Conservation (phyloP, 257 asterid genomes). For the Jacaranda mimosifolia region DNA sequence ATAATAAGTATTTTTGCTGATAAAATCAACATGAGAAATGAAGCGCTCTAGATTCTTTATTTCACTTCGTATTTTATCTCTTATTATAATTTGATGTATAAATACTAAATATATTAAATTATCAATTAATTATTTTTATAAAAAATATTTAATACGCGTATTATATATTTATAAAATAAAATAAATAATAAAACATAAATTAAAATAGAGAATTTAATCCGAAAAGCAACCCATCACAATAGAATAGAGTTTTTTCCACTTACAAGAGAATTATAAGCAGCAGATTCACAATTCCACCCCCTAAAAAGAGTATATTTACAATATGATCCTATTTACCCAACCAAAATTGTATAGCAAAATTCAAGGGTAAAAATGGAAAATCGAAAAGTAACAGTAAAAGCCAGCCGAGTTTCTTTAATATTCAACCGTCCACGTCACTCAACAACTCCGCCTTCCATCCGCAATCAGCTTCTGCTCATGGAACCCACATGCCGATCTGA, state of each 20-base stretch:
- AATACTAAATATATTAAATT: too few species aligned
- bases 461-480: slow-evolving; percentile 37
- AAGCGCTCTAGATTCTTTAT: too few species aligned
- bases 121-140: too few species aligned
- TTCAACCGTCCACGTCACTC: slow-evolving; percentile 30
- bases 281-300: neutral
- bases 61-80: too few species aligned
- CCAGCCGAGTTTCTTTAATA: neutral
- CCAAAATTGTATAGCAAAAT: neutral
- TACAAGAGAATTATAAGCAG: too few species aligned
- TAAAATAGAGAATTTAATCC: too few species aligned
- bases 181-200: too few species aligned
- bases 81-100: too few species aligned
- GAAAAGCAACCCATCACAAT: too few species aligned
- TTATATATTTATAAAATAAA: too few species aligned
- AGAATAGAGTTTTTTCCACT: too few species aligned
- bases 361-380: slow-evolving; percentile 27
- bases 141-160: too few species aligned
- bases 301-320: neutral
- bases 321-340: neutral
- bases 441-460: slow-evolving; percentile 38
- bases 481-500: slow-evolving; percentile 43
- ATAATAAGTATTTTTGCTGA: neutral
- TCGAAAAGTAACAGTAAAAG: neutral
- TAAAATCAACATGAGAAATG: neutral